Percentiles rank a stretch among this genome's conserved stretches.
Conservation (phyloP, 306 rosid species). For the Dryas octopetala region DNA sequence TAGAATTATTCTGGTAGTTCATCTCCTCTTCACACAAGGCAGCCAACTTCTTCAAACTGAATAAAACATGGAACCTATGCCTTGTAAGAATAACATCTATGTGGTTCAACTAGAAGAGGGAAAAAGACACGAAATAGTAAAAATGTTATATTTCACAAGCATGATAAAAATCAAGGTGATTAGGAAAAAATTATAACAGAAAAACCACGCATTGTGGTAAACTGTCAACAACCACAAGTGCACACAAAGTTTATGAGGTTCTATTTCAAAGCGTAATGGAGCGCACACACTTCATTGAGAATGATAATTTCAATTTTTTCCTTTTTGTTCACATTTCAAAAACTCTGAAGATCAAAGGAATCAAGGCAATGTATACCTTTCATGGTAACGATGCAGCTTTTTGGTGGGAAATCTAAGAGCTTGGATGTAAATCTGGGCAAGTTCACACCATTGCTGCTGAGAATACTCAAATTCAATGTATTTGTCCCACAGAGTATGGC, state of each 20-base stretch:
- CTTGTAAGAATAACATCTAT: conserved; percentile 21
- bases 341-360: not conserved
- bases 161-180: not conserved
- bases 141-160: not conserved
- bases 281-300: not conserved
- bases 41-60: conserved; percentile 74
- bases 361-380: conserved; percentile 44
- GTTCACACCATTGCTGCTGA: conserved; percentile 67
- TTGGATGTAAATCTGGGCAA: conserved; percentile 74
- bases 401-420: conserved; percentile 81
- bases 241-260: not conserved
- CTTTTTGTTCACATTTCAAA: not conserved
- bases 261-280: not conserved
- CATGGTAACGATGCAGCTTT: conserved; percentile 65
- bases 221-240: not conserved
- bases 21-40: conserved; percentile 56
- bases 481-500: conserved; percentile 83
- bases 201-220: not conserved
- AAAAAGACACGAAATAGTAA: not conserved
- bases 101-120: conserved; percentile 10
- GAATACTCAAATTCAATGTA: conserved; percentile 82
- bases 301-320: not conserved
- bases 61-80: conserved; percentile 34
- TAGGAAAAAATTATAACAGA: not conserved
- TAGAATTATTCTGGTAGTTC: conserved; percentile 37